phyloP scores from a whole-genome alignment of 208 protist genomes.

The Wallacemonas sp. region DNA sequence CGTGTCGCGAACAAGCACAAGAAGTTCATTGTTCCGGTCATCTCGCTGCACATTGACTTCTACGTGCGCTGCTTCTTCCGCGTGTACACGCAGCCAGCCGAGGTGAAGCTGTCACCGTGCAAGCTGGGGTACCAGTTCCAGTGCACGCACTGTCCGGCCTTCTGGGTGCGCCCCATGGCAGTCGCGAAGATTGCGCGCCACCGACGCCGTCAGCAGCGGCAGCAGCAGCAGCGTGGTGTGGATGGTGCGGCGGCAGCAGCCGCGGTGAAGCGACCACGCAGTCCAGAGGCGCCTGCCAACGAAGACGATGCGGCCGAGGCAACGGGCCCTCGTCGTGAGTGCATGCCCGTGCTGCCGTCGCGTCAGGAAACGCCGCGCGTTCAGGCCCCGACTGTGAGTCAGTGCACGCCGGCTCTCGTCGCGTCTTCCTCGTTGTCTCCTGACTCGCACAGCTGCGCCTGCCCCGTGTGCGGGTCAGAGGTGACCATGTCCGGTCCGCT shows the following conservation, averaged over 20 bases:
- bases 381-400: slow-evolving; percentile 3
- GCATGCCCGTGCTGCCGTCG: slow-evolving; percentile 5
- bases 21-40: slow-evolving; percentile 96
- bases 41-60: slow-evolving; percentile 98
- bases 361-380: slow-evolving; percentile 13
- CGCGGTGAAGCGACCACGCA: neutral
- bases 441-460: slow-evolving; percentile 19
- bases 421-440: neutral
- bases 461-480: slow-evolving; percentile 78
- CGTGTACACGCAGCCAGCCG: slow-evolving; percentile 90
- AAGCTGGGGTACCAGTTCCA: slow-evolving; percentile 93
- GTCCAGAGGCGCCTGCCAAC: neutral
- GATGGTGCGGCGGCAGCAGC: neutral
- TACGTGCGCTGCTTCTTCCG: slow-evolving; percentile 99
- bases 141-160: slow-evolving; percentile 95
- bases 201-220: neutral
- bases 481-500: slow-evolving; percentile 92
- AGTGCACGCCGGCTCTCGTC: neutral
- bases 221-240: slow-evolving; percentile 8
- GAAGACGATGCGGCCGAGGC: neutral
- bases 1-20: slow-evolving; percentile 92
- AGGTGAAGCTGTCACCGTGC: slow-evolving; percentile 88
- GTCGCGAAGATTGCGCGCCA: slow-evolving; percentile 27
- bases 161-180: slow-evolving; percentile 92
- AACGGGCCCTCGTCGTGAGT: neutral